Conservation (phyloP, 2,329 filamentous ascomycete genomes). For the Microdochium nivale region DNA sequence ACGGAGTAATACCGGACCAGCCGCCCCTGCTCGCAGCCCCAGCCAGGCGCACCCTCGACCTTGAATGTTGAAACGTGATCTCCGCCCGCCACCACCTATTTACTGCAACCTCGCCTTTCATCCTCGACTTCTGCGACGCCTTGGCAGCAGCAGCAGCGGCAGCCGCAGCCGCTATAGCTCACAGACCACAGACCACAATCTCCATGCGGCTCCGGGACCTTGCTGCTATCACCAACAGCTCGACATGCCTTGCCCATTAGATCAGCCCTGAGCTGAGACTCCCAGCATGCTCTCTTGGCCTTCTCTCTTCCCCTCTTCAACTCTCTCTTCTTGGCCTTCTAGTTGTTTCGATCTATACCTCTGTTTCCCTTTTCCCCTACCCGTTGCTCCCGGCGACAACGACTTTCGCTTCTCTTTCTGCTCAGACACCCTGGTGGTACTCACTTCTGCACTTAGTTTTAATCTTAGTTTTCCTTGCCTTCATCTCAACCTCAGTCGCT, state of each 20-base stretch:
- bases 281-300: background rate
- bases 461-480: background rate
- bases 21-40: no score
- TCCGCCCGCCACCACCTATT: no score
- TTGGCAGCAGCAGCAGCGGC: background rate
- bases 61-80: no score
- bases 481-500: constrained; percentile 1
- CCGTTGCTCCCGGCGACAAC: background rate
- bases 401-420: background rate
- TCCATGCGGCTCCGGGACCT: background rate
- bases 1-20: no score
- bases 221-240: background rate
- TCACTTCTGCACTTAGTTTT: background rate
- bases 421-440: background rate
- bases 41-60: no score
- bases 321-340: background rate
- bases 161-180: no score
- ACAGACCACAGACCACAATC: background rate
- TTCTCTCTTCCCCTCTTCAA: background rate
- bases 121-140: background rate
- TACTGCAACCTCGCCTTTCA: background rate
- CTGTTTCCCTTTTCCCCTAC: background rate
- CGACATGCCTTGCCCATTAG: background rate
- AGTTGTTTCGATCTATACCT: background rate
- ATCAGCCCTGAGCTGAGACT: no score